Percentiles rank a stretch among this genome's conserved stretches.
Evolutionary conservation across 2,329 filamentous ascomycete genomes (phyloP).

Genomic region (Dothidotthia symphoricarpi): DNA sequence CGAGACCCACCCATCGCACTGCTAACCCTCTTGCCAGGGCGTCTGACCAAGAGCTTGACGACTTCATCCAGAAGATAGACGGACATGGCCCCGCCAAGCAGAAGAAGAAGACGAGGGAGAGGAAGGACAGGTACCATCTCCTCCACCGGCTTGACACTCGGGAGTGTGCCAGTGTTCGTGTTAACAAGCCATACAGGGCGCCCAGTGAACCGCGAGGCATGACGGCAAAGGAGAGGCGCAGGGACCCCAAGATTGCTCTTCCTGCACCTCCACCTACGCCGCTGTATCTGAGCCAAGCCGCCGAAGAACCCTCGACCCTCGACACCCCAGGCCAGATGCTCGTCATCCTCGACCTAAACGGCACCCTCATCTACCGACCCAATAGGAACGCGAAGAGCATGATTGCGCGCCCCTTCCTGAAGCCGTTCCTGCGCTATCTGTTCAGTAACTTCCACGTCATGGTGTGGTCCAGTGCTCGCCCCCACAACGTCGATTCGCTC

Average conservation of each 20-base stretch:
- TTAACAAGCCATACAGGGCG: constrained; percentile 25
- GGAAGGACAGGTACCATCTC: constrained; percentile 21
- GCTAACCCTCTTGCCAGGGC: constrained; percentile 17
- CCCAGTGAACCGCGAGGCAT: constrained; percentile 2
- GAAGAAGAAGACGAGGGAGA: constrained; percentile 8
- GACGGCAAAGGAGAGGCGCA: constrained; percentile 14
- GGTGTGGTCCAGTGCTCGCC: constrained; percentile 85
- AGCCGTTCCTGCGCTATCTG: constrained; percentile 69
- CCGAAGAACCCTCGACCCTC: constrained; percentile 33
- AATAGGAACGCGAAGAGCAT: constrained; percentile 52
- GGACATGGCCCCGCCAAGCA: constrained; percentile 10
- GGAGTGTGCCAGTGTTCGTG: constrained; percentile 6
- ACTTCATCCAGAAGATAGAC: constrained; percentile 1
- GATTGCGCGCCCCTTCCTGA: constrained; percentile 65
- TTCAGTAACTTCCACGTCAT: constrained; percentile 74
- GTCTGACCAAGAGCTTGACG: constrained; percentile 13
- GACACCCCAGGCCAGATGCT: constrained; percentile 63
- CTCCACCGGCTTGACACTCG: constrained; percentile 8
- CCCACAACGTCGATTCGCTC: constrained; percentile 69
- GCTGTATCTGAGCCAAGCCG: constrained; percentile 60
- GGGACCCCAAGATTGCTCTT: constrained; percentile 33
- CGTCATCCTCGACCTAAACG: constrained; percentile 88
- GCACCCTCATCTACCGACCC: constrained; percentile 77
- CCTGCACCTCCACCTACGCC: constrained; percentile 59
- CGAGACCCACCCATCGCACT: constrained; percentile 10